A percentile compares a stretch with the other conserved stretches of the same genome.
These are phyloP conservation scores for Sporothrix protearum DNA, from an alignment of 2,329 filamentous ascomycete species.

Conservation along the genomic window DNA sequence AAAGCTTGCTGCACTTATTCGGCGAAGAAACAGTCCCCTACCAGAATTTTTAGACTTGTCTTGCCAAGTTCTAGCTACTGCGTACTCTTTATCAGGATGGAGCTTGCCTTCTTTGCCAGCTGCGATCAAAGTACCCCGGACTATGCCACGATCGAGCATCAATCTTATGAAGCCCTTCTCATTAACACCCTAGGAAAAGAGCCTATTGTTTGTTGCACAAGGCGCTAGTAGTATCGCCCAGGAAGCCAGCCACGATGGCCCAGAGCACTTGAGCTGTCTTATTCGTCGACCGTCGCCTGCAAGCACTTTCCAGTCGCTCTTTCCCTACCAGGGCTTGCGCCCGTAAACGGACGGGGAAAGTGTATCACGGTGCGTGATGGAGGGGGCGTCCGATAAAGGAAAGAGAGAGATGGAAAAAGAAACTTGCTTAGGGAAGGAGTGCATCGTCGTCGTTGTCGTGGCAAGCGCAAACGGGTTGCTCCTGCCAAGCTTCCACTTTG, in stretches of 20 bases:
- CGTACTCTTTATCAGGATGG: neutral
- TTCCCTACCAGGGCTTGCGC: neutral
- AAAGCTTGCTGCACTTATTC: neutral
- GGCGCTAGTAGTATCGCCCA: neutral
- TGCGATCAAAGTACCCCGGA: neutral
- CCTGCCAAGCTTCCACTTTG: neutral
- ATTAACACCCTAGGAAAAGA: neutral
- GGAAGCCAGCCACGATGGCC: neutral
- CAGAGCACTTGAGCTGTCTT: neutral
- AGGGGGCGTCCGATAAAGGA: neutral
- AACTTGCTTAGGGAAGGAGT: neutral
- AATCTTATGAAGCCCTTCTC: neutral
- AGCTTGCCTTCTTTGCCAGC: neutral
- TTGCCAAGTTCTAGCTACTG: neutral
- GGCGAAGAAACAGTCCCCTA: neutral
- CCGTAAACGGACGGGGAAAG: neutral
- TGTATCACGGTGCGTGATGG: neutral
- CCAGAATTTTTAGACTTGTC: neutral
- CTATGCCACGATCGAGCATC: neutral
- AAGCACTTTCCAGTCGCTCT: slow-evolving; percentile 13
- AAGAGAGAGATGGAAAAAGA: neutral
- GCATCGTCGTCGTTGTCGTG: neutral
- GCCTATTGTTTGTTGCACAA: neutral
- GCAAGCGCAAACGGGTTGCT: neutral
- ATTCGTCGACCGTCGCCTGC: slow-evolving; percentile 5